phyloP scores from a whole-genome alignment of 257 asterid genomes.

The Solanum bulbocastanum region DNA sequence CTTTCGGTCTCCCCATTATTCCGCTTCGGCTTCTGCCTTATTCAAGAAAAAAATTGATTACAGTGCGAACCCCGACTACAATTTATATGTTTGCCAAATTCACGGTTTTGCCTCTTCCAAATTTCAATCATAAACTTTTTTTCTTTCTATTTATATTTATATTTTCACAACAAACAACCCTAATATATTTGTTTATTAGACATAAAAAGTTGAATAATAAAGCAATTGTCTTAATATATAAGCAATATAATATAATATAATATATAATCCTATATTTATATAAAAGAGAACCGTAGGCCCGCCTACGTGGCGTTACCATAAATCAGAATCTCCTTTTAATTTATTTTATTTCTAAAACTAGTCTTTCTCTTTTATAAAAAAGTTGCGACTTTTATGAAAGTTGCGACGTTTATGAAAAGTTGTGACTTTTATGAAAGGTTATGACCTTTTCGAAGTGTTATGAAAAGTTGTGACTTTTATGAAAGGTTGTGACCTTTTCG shows the following conservation, averaged over 20 bases:
- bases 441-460: too few relatives aligned
- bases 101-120: not conserved
- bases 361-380: too few relatives aligned
- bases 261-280: too few relatives aligned
- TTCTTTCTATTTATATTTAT: not conserved
- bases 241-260: not conserved
- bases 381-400: too few relatives aligned
- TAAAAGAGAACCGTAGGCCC: too few relatives aligned
- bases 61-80: not conserved
- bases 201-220: not conserved
- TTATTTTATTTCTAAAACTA: too few relatives aligned
- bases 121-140: not conserved
- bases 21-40: not conserved
- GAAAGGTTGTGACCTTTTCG: too few relatives aligned
- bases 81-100: not conserved
- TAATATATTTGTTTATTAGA: not conserved
- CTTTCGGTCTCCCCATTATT: conserved; percentile 87
- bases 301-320: too few relatives aligned
- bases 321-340: too few relatives aligned
- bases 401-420: too few relatives aligned
- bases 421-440: too few relatives aligned
- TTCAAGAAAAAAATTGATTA: not conserved
- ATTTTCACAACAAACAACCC: not conserved
- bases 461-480: too few relatives aligned
- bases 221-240: not conserved